Evolutionary conservation across 129 eudicot genomes (phyloP), one percentile per base, ranked within the genome.

Genomic region (Pittosporum tobira): DNA sequence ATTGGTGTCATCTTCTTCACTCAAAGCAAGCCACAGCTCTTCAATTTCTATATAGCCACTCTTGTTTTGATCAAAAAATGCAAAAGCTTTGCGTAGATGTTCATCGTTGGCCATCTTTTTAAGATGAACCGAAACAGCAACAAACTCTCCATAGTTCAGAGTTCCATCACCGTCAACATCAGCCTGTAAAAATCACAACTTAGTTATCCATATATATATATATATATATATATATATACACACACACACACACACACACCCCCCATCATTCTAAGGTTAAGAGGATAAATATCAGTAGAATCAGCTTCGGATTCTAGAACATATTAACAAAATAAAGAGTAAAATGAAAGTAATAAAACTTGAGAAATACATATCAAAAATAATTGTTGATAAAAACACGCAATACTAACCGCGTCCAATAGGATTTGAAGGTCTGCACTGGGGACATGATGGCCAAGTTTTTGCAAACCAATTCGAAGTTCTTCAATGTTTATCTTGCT

Each of bases 81-180:
- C 63, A 67, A 82, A 87, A 18, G 93, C 93, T 75, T 87, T 87
- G 70, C 75, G 88, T 31, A 87, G 65, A 64, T 87, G 93, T 37
- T 87, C 95, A 70, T 87, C 95, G 44, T 87, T 87, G 49, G 80
- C 88, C 88, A 87, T 75, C 68, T 71, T 87, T 49, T 61, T 77
- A 10, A 87, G 76, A 80, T 87, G 95, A 48, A 82, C 81, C 20
- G 80, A 72, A 34, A 87, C 75, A 53, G 93, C 91, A 63, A 77
- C 77, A 70, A 87, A 87, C 66, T 87, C 91, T 24, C 68, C 79
- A 53, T 79, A 87, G 59, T 79, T 72, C 38, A 87, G 57, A 18
- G 77, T 67, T 69, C 91, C 88, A 51, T 87, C 95, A 61, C 88
- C 78, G 71, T 87, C 88, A 47, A 66, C 75, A 71, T 87, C 83